Evolutionary conservation across 257 asterid genomes (phyloP), one percentile per base, ranked within the genome.

Genomic region (Solanum chilense): DNA sequence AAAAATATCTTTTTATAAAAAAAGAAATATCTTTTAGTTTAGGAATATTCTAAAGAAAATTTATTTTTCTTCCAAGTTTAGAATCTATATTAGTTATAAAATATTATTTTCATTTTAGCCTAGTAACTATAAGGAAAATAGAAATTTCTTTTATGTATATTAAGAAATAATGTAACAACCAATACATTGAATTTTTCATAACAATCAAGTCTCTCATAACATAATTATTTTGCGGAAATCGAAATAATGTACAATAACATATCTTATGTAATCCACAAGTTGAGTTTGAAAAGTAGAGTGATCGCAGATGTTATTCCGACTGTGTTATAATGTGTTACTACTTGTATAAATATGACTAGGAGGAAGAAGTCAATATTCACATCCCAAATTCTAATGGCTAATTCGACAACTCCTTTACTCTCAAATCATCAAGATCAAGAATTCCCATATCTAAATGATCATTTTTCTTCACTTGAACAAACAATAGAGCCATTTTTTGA

Each of bases 391-490:
- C 41, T 35, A 86, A 87, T 87, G 88, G 87, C 83, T 9, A 85
- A 87, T 85, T 81, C 91, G 85, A 85, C 90, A 80, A 85, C 88
- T 25, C 91, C 89, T 15, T 47, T 89, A 33, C 90, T 89, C 45
- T 64, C 69, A 49, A 31, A 41, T 84, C 23, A 14, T 39, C 87
- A 84, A n/a, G 80, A 84, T 84, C 60, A 66, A 84, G 87, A 64
- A 66, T 47, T 41, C 9, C 87, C 64, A 64, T 25, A 81, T 9
- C 66, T 52, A 29, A 81, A 81, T 6, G 35, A 70, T 44, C 31
- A 18, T 12, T 52, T 4, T 35, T 70, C 71, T 58, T 89, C 89
- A 3, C 71, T 85, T 33, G 91, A 88, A 33, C 85, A 90, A 29
- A 82, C 75, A 41, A 82, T 86, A 18, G 90, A 90, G 23, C 88